These are phyloP conservation scores for Saccharomycopsis babjevae DNA, from an alignment of 805 yeast genomes.

Conservation along the genomic window DNA sequence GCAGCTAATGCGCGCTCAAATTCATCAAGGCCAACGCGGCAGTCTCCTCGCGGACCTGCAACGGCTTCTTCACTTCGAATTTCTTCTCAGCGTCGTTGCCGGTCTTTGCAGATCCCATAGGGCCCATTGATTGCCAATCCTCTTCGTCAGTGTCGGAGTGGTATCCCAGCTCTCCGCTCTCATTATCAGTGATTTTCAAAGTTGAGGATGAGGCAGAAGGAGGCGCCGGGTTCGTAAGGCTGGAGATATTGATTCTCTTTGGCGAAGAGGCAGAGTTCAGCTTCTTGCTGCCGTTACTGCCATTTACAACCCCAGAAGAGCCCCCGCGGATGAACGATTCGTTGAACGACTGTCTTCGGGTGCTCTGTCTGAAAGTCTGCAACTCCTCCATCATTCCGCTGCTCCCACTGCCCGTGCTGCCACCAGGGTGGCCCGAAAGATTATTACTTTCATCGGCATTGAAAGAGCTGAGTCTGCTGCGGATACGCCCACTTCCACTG, in stretches of 20 bases:
- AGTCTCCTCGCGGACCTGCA: slow-evolving; percentile 33
- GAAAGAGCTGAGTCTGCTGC: slow-evolving; percentile 18
- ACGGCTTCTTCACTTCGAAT: slow-evolving; percentile 20
- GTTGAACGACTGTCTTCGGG: slow-evolving; percentile 11
- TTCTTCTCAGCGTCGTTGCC: neutral
- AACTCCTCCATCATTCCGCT: neutral
- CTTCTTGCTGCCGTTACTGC: neutral
- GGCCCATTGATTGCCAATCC: slow-evolving; percentile 91
- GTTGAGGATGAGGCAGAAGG: neutral
- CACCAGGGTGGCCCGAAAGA: neutral
- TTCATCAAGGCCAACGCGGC: slow-evolving; percentile 63
- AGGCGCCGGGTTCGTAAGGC: slow-evolving; percentile 8
- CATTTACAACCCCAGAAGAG: neutral
- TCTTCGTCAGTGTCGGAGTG: slow-evolving; percentile 87
- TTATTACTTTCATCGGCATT: neutral
- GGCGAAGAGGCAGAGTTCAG: neutral
- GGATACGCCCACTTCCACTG: neutral
- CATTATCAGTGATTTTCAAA: neutral
- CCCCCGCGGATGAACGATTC: slow-evolving; percentile 9
- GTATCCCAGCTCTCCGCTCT: neutral
- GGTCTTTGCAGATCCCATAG: slow-evolving; percentile 31
- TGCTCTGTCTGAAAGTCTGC: neutral
- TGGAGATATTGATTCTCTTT: slow-evolving; percentile 10
- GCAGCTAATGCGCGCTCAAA: slow-evolving; percentile 23
- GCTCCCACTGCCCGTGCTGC: neutral